A percentile compares a stretch with the other conserved stretches of the same genome.
Conservation (phyloP, 139 green algal species). For the Gonium pectorale region DNA sequence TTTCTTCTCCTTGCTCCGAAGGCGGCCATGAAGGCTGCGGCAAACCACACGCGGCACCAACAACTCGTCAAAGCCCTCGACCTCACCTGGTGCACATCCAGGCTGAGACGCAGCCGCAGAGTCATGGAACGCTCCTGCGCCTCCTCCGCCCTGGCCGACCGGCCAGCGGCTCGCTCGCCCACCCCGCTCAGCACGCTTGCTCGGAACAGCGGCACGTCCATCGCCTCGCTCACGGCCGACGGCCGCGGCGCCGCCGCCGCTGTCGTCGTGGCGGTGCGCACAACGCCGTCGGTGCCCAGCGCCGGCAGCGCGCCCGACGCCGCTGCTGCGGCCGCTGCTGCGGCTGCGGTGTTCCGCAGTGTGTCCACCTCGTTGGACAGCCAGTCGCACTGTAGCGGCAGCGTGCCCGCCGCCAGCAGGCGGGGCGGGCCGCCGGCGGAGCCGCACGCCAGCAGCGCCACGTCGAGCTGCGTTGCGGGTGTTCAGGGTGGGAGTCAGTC, state of each 20-base stretch:
- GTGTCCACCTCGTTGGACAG: conserved; percentile 46
- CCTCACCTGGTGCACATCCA: conserved; percentile 44
- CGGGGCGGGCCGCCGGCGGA: conserved; percentile 45
- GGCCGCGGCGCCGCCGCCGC: neutral
- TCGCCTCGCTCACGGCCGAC: neutral
- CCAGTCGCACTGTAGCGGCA: conserved; percentile 54
- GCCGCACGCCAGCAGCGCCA: conserved; percentile 55
- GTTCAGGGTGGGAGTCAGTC: neutral
- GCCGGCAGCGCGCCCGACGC: neutral
- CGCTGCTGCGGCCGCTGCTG: neutral
- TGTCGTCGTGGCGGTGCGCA: neutral
- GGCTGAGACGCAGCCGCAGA: conserved; percentile 34
- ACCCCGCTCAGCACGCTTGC: neutral
- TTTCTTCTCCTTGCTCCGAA: too few relatives aligned
- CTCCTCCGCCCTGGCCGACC: neutral
- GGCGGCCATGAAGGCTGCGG: too few relatives aligned
- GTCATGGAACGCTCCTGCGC: neutral
- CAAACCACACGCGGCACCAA: neutral
- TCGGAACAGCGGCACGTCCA: conserved; percentile 14
- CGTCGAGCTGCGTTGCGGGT: conserved; percentile 22
- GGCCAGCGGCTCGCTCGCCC: too few relatives aligned
- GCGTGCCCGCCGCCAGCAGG: conserved; percentile 40
- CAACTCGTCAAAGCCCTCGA: too few relatives aligned
- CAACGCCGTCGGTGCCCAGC: conserved; percentile 21
- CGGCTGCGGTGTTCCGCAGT: conserved; percentile 32